Evolutionary conservation across 805 yeast species (phyloP).

Genomic region (Wickerhamomyces queroliae): DNA sequence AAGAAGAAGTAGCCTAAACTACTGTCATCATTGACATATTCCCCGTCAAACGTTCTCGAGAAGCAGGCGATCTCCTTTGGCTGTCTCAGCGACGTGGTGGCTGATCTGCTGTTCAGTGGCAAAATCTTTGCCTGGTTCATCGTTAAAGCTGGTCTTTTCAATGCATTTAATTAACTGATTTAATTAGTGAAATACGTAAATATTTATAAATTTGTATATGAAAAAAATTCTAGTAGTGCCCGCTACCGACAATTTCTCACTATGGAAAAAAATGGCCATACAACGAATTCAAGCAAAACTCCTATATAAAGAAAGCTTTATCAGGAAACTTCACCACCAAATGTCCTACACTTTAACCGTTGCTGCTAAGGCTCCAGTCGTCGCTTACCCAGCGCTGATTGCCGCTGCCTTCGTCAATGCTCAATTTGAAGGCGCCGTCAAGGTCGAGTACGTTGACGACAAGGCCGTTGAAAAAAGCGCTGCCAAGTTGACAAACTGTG

Average conservation of each 20-base stretch:
- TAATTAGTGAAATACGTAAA: too few species aligned
- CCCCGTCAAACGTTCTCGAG: slow-evolving; percentile 56
- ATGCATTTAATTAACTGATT: too few species aligned
- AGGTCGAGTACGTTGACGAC: slow-evolving; percentile 66
- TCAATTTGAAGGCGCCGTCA: slow-evolving; percentile 42
- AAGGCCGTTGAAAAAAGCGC: slow-evolving; percentile 50
- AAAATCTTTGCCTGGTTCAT: slow-evolving; percentile 6
- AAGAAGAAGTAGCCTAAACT: slow-evolving; percentile 71
- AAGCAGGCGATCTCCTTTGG: slow-evolving; percentile 78
- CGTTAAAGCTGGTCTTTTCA: neutral
- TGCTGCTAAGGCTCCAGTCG: slow-evolving; percentile 82
- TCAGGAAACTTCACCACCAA: too few species aligned
- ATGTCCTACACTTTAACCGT: slow-evolving; percentile 47
- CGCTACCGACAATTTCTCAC: neutral
- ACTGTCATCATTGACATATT: slow-evolving; percentile 43
- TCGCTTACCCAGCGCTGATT: slow-evolving; percentile 73
- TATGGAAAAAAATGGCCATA: too few species aligned
- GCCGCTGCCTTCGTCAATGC: slow-evolving; percentile 73
- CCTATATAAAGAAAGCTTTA: too few species aligned
- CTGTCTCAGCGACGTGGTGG: slow-evolving; percentile 68
- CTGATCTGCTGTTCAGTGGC: slow-evolving; percentile 39
- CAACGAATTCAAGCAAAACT: too few species aligned
- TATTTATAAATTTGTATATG: too few species aligned
- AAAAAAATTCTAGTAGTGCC: too few species aligned
- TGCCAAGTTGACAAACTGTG: slow-evolving; percentile 39